Base-by-base conservation (phyloP, 2,329 filamentous ascomycete species). In the Colletotrichum agaves region DNA sequence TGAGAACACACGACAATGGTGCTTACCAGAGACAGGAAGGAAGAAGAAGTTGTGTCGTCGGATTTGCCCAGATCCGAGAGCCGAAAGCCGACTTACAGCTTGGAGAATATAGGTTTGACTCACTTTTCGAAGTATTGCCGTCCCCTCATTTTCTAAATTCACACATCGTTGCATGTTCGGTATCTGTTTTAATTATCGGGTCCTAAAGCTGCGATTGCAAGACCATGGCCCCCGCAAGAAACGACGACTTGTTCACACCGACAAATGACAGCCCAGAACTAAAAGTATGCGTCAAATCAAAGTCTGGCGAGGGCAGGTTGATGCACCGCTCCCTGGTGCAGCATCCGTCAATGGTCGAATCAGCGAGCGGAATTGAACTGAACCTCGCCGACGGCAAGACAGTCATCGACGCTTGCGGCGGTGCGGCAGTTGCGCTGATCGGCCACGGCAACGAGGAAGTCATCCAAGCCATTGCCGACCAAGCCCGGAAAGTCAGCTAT, bases 301-400 rank as follows among this genome's bases (percentile, higher is more conserved):
- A 61, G 15, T 7, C 59, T 2, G 37, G 5, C 2, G 67, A 72
- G 1, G 71, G 71, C 5, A 66, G 46, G 33, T 70, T 80, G 4
- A 69, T 80, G 70, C 77, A 80, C 61, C 76, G 78, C n/a, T 79
- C 77, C 2, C 73, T 80, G 6, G 53, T 73, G 17, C 49, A 71
- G 1, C 63, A 70, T 0, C 78, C 78, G 0, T 70, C 71, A 5
- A 60, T 69, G 55, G 85, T 86, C 4, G 74, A 81, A 10, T 82
- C 79, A 0, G 87, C 82, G 1, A 73, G 75, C 0, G 82, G 82
- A 0, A 72, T 77, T 5, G 76, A 79, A 23, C 72, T 82, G 3
- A 72, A 72, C 1, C 75, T 81, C 4, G 68, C 75, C 8, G 74
- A 78, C 35, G 81, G 79, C 4, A 63, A 67, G 3, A 71, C 67